These are phyloP conservation scores for Drechslerella dactyloides DNA, from an alignment of 2,329 filamentous ascomycete genomes.

Conservation along the genomic window DNA sequence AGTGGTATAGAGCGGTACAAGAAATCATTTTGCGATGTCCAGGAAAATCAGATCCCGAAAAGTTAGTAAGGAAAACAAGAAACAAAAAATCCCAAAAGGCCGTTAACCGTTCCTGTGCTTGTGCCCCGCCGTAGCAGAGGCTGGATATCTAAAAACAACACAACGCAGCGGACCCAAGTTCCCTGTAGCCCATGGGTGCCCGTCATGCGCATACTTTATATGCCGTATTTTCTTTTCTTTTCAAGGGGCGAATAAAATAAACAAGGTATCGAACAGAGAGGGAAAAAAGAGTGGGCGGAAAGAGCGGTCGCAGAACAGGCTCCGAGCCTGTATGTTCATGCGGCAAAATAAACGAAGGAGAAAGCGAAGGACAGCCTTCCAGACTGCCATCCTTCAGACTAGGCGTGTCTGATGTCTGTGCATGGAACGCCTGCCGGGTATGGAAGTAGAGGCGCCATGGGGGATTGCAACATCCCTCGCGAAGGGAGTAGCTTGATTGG, in stretches of 20 bases:
- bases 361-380: neutral
- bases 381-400: neutral
- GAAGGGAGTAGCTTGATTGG: slow-evolving; percentile 42
- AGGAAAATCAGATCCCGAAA: neutral
- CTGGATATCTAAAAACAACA: slow-evolving; percentile 1
- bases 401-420: neutral
- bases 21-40: slow-evolving; percentile 1
- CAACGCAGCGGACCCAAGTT: slow-evolving; percentile 3
- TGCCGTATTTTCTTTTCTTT: neutral
- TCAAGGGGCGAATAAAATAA: slow-evolving; percentile 4
- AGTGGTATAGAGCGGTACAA: slow-evolving; percentile 32
- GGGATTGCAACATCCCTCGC: slow-evolving; percentile 38
- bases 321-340: neutral
- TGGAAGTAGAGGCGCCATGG: slow-evolving; percentile 27
- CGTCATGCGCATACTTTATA: neutral
- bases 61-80: slow-evolving; percentile 10
- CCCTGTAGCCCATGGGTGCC: neutral
- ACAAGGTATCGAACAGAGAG: neutral
- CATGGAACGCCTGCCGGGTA: slow-evolving; percentile 15
- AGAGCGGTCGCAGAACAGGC: neutral
- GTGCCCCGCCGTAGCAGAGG: neutral
- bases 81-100: neutral
- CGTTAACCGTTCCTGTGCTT: slow-evolving; percentile 2
- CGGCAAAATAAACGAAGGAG: neutral
- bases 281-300: neutral